Evolutionary conservation across 306 rosid genomes (phyloP), one percentile per base, ranked within the genome.

Genomic region (Castanea mollissima): DNA sequence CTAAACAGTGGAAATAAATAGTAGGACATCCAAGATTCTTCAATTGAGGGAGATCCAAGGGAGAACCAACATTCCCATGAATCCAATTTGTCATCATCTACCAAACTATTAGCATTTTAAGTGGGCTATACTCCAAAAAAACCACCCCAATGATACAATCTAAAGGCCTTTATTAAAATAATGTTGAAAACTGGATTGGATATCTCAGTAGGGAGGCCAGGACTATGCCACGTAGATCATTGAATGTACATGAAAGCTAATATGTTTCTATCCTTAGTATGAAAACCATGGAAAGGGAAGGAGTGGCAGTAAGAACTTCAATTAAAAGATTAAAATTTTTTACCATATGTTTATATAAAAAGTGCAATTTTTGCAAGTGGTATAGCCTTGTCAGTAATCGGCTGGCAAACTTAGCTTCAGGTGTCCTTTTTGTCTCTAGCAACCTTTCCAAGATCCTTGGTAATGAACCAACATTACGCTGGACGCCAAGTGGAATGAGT

Each of bases 331-430:
- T 20, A 49, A 49, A 10, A 0, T 12, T 0, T 38, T 49, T 83
- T 91, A 95, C 98, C 96, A 91, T 85, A 72, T 93, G 99, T 3
- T 87, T 80, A 86, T 95, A 95, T 85, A 91, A 83, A 51, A 74
- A 56, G 79, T 89, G 85, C 34, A 1, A 56, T 76, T 84, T 82
- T 79, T 90, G 87, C 88, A 95, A 80, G 67, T 69, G 75, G 63
- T 54, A 8, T 59, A 95, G 88, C 76, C 82, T 91, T 72, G 86
- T 64, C 19, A 93, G 54, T 65, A 93, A 72, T 20, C 82, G 88
- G 31, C 27, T 65, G 21, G 86, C 69, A 64, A 95, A 95, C 19
- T 78, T 73, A 19, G 90, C 86, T 78, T 95, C 98, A 0, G 97
- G 90, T 35, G 98, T 91, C 75, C 69, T 85, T 71, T 70, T 69